A percentile compares a stretch with the other conserved stretches of the same genome.
These are phyloP conservation scores for Xylaria sp. DNA, from an alignment of 2,329 filamentous ascomycete genomes.

Conservation along the genomic window DNA sequence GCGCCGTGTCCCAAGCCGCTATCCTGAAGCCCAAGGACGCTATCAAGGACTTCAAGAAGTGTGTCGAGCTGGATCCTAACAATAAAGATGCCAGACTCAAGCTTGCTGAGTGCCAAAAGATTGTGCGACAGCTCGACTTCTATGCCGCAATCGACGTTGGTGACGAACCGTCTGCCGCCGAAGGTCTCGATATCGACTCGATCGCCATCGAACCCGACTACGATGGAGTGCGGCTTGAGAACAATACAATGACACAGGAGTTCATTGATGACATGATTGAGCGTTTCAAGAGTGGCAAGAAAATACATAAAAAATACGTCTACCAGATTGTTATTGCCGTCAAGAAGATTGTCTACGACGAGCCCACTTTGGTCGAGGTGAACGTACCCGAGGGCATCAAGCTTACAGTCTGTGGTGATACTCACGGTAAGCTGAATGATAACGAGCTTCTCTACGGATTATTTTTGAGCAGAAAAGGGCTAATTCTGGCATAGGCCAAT, in stretches of 20 bases:
- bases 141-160: conserved; percentile 90
- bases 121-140: conserved; percentile 87
- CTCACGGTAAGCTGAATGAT: conserved; percentile 62
- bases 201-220: conserved; percentile 80
- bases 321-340: conserved; percentile 93
- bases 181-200: conserved; percentile 79
- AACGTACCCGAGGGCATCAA: conserved; percentile 70
- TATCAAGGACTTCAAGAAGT: conserved; percentile 85
- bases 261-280: conserved; percentile 98
- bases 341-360: conserved; percentile 82
- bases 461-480: conserved; percentile 2
- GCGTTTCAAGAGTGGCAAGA: conserved; percentile 93
- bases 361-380: conserved; percentile 95
- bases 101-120: conserved; percentile 87
- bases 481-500: conserved; percentile 64
- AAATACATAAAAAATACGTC: conserved; percentile 91
- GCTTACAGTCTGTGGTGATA: conserved; percentile 94
- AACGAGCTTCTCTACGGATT: background rate
- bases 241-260: conserved; percentile 84
- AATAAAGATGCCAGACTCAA: conserved; percentile 92
- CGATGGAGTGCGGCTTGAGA: conserved; percentile 72
- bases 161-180: conserved; percentile 86
- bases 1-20: conserved; percentile 85
- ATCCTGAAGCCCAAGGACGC: conserved; percentile 86
- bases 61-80: conserved; percentile 76